phyloP scores from a whole-genome alignment of 306 rosid genomes.

The Mimosa bimucronata region DNA sequence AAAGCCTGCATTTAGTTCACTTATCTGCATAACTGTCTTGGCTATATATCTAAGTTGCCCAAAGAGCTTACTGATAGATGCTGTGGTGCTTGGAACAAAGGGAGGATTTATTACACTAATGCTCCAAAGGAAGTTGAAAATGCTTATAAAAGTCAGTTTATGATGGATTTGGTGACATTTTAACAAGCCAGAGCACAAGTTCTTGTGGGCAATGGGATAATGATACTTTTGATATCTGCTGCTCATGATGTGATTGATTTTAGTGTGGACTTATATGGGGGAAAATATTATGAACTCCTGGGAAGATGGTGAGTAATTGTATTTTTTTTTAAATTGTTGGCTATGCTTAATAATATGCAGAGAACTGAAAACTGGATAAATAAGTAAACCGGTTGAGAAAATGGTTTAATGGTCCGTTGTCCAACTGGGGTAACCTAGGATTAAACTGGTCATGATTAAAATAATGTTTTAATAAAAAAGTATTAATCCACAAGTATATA shows the following conservation, averaged over 20 bases:
- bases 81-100: conserved; percentile 45
- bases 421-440: no score
- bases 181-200: conserved; percentile 19
- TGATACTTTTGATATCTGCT: background rate
- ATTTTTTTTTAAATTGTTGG: no score
- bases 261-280: background rate
- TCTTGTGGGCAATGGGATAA: conserved; percentile 4
- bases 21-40: conserved; percentile 1
- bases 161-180: conserved; percentile 1
- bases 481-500: no score
- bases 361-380: no score
- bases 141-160: background rate
- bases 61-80: conserved; percentile 23
- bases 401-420: no score
- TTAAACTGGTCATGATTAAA: no score
- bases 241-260: background rate
- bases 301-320: background rate
- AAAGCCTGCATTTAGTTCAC: conserved; percentile 30
- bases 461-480: no score
- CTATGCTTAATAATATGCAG: no score
- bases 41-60: conserved; percentile 36
- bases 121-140: conserved; percentile 34
- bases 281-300: conserved; percentile 12
- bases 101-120: conserved; percentile 33
- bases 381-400: no score